These are phyloP conservation scores for Wallacemonas rigidus DNA, from an alignment of 208 protist species.

Conservation along the genomic window DNA sequence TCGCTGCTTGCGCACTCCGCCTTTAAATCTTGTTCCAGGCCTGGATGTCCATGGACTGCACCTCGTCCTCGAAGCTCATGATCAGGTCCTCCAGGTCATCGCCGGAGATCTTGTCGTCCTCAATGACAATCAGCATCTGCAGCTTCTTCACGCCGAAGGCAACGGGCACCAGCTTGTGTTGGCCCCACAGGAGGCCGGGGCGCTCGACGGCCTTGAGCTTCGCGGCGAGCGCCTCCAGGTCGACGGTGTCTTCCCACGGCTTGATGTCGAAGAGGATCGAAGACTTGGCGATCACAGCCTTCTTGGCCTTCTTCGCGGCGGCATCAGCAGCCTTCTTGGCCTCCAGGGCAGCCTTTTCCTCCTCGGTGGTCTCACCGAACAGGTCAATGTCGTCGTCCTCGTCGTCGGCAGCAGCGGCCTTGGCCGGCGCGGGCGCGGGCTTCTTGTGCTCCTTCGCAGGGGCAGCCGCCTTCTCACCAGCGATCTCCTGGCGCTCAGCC, in stretches of 20 bases:
- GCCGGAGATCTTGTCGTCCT: conserved; percentile 94
- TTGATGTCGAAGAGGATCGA: conserved; percentile 94
- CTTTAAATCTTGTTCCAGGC: conserved; percentile 97
- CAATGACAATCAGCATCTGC: conserved; percentile 93
- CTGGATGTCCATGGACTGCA: conserved; percentile 95
- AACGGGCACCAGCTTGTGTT: conserved; percentile 89
- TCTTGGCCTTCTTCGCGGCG: conserved; percentile 83
- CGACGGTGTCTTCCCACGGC: conserved; percentile 92
- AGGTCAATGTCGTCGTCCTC: conserved; percentile 92
- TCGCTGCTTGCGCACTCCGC: too few relatives aligned
- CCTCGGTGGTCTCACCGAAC: conserved; percentile 87
- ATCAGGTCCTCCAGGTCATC: conserved; percentile 95
- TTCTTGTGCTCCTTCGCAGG: conserved; percentile 23
- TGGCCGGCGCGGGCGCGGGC: conserved; percentile 30
- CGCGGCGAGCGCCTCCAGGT: conserved; percentile 85
- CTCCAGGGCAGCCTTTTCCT: conserved; percentile 84
- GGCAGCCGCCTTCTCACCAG: conserved; percentile 29
- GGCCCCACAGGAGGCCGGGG: conserved; percentile 93
- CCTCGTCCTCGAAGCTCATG: conserved; percentile 92
- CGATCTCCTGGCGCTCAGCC: conserved; percentile 75
- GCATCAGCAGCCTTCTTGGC: conserved; percentile 89
- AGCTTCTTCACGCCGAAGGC: conserved; percentile 97
- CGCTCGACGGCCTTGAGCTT: conserved; percentile 85
- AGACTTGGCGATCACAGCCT: conserved; percentile 86
- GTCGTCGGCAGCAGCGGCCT: conserved; percentile 38